Conservation (phyloP, 2,329 filamentous ascomycete species). For the Aspergillus carbonarius region DNA sequence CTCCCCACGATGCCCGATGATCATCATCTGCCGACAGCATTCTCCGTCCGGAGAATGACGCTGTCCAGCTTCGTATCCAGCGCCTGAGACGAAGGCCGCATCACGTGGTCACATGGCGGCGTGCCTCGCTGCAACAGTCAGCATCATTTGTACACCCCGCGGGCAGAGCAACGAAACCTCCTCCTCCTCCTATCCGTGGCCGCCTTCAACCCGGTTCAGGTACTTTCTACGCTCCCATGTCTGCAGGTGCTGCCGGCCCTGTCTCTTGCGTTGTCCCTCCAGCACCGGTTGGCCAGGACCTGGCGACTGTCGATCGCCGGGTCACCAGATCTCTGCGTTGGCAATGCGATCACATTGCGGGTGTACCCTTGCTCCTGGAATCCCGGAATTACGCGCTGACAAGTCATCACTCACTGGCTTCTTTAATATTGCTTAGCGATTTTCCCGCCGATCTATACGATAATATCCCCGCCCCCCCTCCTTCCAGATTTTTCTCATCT, state of each 20-base stretch:
- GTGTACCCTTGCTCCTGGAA: constrained; percentile 10
- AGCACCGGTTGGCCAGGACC: constrained; percentile 10
- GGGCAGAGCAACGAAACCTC: background rate
- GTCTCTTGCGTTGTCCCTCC: background rate
- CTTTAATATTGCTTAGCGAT: constrained; percentile 6
- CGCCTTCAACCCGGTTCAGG: background rate
- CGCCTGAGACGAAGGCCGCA: background rate
- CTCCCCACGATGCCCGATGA: constrained; percentile 5
- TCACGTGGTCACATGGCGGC: constrained; percentile 6
- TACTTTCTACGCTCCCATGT: background rate
- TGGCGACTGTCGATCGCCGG: constrained; percentile 28
- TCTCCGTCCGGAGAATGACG: background rate
- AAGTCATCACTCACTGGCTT: constrained; percentile 17
- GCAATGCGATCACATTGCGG: constrained; percentile 26
- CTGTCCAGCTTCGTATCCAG: background rate
- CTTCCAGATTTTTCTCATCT: background rate
- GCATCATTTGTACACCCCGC: constrained; percentile 6
- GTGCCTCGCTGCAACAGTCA: background rate
- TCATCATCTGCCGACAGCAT: background rate
- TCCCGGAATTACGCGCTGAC: constrained; percentile 10
- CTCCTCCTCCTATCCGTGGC: background rate
- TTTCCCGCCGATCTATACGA: constrained; percentile 7
- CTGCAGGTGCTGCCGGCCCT: background rate
- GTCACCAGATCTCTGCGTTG: constrained; percentile 41
- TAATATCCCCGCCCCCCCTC: background rate